Evolutionary conservation across 1,139 yeast species (phyloP), one percentile per base, ranked within the genome.

Genomic region (Candida tropicalis): DNA sequence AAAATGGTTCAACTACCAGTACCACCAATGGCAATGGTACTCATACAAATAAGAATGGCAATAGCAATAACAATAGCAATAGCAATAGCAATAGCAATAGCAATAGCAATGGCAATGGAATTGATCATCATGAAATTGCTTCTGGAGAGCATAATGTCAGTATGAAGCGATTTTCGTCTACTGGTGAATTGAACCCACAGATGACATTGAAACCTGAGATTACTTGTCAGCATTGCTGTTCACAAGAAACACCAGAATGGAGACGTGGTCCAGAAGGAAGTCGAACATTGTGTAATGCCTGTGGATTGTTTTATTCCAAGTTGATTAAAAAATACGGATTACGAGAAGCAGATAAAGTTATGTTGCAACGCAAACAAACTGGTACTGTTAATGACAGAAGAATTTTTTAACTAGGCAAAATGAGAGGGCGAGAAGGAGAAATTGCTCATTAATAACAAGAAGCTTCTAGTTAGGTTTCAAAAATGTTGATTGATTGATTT

Each of bases 261-360:
- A 58, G 78, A 45, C 57, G 72, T 27, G 78, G 77, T 0, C 77
- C 77, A 2, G 63, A 61, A 36, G 77, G 77, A 0, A 64, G 67
- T 29, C 58, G 74, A 25, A 71, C 76, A 0, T 57, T 73, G 40
- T 73, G 78, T 51, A 72, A 73, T 55, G 77, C 78, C 0, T 73
- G 77, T 53, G 78, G 78, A 0, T 59, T 73, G 18, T 73, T 69
- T 43, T 70, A 60, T 48, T 62, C 73, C 4, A 69, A 69, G 42
- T 52, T 69, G 38, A 53, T 58, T 11, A 63, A 57, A 42, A 59
- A 62, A 39, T 53, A 53, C 45, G 71, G 72, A 1, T 41, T 46
- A 9, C 51, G 47, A 18, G 59, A 59, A 31, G 68, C 71, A 8
- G 54, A 52, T 26, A 33, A 38, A 23, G 54, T 61, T 4, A 62